Percentiles rank a stretch among this genome's conserved stretches.
phyloP scores from a whole-genome alignment of 169 alveolate species.

The Cryptosporidium sp. region DNA sequence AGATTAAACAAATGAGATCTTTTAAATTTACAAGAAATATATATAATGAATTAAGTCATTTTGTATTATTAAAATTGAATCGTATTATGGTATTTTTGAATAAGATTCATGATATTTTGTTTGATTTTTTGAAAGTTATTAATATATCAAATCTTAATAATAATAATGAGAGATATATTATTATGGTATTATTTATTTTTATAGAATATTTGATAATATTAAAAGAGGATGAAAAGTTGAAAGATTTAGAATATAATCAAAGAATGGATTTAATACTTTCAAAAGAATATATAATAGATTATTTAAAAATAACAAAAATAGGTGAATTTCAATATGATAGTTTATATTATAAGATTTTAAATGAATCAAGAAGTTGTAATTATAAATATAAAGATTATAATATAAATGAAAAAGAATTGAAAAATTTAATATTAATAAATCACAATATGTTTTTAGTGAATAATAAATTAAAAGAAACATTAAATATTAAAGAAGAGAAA shows the following conservation, averaged over 20 bases:
- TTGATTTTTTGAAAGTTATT: conserved; percentile 1
- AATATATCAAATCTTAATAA: not conserved
- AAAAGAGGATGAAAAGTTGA: not conserved
- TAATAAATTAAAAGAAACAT: conserved; percentile 4
- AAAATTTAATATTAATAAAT: not conserved
- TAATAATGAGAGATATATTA: not conserved
- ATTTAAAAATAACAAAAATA: conserved; percentile 16
- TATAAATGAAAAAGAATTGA: not conserved
- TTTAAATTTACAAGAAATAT: not conserved
- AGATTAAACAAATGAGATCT: conserved; percentile 11
- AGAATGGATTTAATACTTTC: not conserved
- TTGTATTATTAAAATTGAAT: conserved; percentile 45
- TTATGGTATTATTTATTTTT: conserved; percentile 8
- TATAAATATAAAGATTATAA: not conserved
- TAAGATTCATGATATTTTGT: conserved; percentile 15
- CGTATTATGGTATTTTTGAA: conserved; percentile 31
- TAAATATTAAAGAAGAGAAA: not conserved
- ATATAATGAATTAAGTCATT: conserved; percentile 2
- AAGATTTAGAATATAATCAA: not conserved
- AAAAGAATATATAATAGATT: not conserved
- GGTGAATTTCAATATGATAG: not conserved
- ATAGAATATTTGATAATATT: conserved; percentile 25
- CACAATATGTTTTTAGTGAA: conserved; percentile 15
- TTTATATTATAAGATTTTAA: conserved; percentile 2
- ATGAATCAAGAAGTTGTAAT: not conserved